phyloP scores from a whole-genome alignment of 306 rosid species.

The Trifolium pratense region DNA sequence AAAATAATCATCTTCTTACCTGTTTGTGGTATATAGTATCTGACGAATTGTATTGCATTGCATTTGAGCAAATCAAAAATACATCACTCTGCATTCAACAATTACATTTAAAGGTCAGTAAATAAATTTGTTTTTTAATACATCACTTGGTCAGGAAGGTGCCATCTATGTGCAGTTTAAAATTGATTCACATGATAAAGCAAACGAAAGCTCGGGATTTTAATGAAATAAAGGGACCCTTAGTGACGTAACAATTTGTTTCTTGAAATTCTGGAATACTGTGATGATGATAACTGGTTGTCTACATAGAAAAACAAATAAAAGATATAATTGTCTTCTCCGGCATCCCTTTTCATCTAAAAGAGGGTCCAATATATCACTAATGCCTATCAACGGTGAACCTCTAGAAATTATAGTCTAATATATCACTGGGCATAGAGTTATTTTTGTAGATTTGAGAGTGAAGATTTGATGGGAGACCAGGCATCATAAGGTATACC shows the following conservation, averaged over 20 bases:
- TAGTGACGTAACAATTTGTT: background rate
- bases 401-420: background rate
- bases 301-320: conserved; percentile 29
- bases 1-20: conserved; percentile 52
- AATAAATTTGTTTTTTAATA: conserved; percentile 26
- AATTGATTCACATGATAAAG: conserved; percentile 25
- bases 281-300: background rate
- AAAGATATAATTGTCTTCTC: background rate
- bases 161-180: background rate
- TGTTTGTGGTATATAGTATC: conserved; percentile 95
- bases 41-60: conserved; percentile 91
- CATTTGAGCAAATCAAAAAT: conserved; percentile 87
- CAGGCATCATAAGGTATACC: background rate
- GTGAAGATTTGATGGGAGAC: conserved; percentile 7
- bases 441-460: background rate
- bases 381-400: background rate
- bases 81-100: conserved; percentile 81
- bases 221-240: conserved; percentile 9
- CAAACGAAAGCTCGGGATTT: conserved; percentile 31
- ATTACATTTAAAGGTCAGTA: conserved; percentile 42
- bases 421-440: background rate
- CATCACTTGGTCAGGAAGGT: conserved; percentile 18
- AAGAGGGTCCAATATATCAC: background rate
- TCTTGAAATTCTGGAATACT: conserved; percentile 13
- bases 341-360: background rate